Evolutionary conservation across 305 asterid genomes (phyloP).

Genomic region (Fraxinus velutina): DNA sequence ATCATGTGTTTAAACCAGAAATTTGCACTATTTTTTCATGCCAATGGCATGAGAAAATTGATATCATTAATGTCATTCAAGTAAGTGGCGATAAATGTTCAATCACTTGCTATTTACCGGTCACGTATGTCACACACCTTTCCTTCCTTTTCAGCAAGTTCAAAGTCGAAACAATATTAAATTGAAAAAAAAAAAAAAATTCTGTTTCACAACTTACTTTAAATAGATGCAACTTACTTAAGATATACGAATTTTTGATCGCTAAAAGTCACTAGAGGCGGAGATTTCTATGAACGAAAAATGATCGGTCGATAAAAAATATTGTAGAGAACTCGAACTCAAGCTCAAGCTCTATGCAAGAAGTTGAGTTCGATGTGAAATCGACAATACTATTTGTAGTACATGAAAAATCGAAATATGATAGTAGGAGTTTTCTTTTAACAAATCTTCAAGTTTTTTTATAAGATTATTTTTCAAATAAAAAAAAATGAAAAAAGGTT

Average conservation of each 20-base stretch:
- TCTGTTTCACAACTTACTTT: not conserved
- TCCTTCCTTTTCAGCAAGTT: not conserved
- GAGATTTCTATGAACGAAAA: too few species aligned
- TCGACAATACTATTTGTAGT: not conserved
- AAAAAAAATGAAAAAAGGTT: too few species aligned
- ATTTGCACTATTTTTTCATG: not conserved
- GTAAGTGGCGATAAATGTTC: not conserved
- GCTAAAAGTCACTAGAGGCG: not conserved
- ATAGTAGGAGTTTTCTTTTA: not conserved
- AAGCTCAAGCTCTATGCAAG: not conserved
- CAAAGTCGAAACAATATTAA: not conserved
- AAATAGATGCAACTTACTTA: not conserved
- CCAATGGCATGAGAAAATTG: not conserved
- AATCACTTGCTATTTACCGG: not conserved
- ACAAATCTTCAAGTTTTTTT: too few species aligned
- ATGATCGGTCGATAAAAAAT: too few species aligned
- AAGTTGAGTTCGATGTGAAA: not conserved
- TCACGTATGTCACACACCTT: not conserved
- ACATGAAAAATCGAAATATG: not conserved
- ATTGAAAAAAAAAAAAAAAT: too few species aligned
- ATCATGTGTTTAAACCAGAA: not conserved
- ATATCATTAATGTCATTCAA: not conserved
- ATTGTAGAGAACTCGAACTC: not conserved
- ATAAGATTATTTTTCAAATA: not conserved
- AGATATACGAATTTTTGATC: too few species aligned